Evolutionary conservation across 106 monocot species (phyloP), one percentile per base, ranked within the genome.

Genomic region (Allium fistulosum): DNA sequence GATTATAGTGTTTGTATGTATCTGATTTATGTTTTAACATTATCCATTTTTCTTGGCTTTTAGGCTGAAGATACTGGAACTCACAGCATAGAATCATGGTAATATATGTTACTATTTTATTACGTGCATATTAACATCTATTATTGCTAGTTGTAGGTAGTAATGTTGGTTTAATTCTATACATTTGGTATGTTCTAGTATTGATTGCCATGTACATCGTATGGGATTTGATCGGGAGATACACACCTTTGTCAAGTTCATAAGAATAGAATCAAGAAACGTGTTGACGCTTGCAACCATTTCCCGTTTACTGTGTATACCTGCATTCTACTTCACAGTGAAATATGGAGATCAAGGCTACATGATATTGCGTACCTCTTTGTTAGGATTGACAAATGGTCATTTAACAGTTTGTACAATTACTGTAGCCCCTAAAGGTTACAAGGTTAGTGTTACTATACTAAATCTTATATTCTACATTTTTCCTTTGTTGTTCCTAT

Each of bases 41-140:
- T 94, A 49, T 94, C 94, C 16, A 94, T 94, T 57, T 91, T 94
- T 52, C 94, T 85, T 62, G 90, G 94, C 0, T 94, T 94, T 69
- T 74, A 90, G 62, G 85, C 94, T 2, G 94, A 95, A 74, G 88
- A 95, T 58, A 88, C 83, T 55, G 95, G 95, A 57, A 75, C 75
- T 11, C 95, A 95, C 67, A 70, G 77, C 59, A 72, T 95, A 58
- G 95, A 90, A 18, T 74, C 85, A 69, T 95, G 91, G 95, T 95
- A 61, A 79, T n/a, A 46, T 17, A 4, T 49, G 17, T 48, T 50
- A 9, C 7, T 17, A 11, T 46, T 46, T 64, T 47, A 16, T 10
- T 10, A 1, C 15, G 10, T 17, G 10, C 8, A 59, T 17, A 59
- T 16, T 17, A 59, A 1, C 13, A 18, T 17, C 8, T 18, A 17